Percentiles rank a stretch among this genome's conserved stretches.
These are phyloP conservation scores for Adansonia gregorii DNA, from an alignment of 441 rosid species.

Conservation along the genomic window DNA sequence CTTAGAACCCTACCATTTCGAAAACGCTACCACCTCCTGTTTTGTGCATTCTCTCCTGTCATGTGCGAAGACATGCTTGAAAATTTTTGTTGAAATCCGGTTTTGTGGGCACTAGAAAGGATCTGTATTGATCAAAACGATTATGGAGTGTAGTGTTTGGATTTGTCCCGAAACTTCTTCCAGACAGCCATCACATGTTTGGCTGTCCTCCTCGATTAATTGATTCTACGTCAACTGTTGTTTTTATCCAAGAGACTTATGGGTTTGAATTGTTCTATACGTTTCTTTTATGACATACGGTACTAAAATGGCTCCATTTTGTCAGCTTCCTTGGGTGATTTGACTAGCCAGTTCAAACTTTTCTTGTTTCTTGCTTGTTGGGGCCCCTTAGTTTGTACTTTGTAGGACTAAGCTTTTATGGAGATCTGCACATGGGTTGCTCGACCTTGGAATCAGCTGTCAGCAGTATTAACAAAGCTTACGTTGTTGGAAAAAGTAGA, in stretches of 20 bases:
- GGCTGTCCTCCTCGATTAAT: background rate
- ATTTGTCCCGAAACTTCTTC: background rate
- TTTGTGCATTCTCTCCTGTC: background rate
- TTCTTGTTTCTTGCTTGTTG: background rate
- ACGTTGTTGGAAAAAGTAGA: background rate
- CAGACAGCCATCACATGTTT: constrained; percentile 18
- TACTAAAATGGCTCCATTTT: background rate
- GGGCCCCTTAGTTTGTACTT: constrained; percentile 26
- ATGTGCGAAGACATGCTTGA: background rate
- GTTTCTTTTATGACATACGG: background rate
- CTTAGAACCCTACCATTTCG: background rate
- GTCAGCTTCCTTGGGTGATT: background rate
- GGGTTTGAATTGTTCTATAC: background rate
- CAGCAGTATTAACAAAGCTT: background rate
- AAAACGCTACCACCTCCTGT: background rate
- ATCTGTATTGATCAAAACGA: background rate
- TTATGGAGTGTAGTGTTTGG: background rate
- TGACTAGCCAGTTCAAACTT: constrained; percentile 29
- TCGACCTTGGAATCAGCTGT: background rate
- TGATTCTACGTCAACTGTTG: background rate
- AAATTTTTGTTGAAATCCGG: background rate
- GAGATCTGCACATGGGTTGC: constrained; percentile 34
- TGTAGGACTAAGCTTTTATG: constrained; percentile 16
- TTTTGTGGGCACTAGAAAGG: background rate
- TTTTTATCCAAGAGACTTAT: background rate